Conservation (phyloP, 805 yeast genomes). For the Cyberlindnera amylophila region DNA sequence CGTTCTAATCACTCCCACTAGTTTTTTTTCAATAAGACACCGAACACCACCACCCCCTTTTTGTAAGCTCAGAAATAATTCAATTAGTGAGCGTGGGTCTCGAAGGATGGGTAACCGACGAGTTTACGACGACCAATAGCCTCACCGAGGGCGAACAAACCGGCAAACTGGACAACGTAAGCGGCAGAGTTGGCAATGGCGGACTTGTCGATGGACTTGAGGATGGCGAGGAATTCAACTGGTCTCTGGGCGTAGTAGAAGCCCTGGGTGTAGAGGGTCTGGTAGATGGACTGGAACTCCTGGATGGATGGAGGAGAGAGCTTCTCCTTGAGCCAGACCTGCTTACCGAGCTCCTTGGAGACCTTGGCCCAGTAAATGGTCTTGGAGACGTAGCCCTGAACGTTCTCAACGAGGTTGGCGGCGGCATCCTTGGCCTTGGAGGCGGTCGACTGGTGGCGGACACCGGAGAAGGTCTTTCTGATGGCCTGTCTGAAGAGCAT, state of each 20-base stretch:
- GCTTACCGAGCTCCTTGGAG: conserved; percentile 45
- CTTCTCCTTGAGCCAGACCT: conserved; percentile 86
- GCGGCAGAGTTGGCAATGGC: conserved; percentile 65
- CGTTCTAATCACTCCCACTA: too few relatives aligned
- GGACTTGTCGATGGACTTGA: conserved; percentile 49
- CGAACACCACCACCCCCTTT: background rate
- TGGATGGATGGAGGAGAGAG: conserved; percentile 82
- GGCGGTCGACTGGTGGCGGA: conserved; percentile 28
- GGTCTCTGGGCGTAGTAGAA: conserved; percentile 54
- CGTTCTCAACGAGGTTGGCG: conserved; percentile 31
- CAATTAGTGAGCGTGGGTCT: conserved; percentile 31
- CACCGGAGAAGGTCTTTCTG: conserved; percentile 28
- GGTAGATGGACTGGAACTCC: conserved; percentile 75
- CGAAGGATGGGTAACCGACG: conserved; percentile 77
- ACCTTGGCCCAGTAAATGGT: conserved; percentile 78
- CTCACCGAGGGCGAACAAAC: conserved; percentile 93
- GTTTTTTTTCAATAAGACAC: too few relatives aligned
- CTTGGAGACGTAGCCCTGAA: conserved; percentile 41
- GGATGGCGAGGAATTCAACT: conserved; percentile 45
- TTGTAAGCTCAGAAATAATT: background rate
- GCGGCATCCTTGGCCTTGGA: conserved; percentile 37
- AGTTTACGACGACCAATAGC: conserved; percentile 92
- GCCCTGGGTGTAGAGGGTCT: conserved; percentile 44
- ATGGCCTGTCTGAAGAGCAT: conserved; percentile 24
- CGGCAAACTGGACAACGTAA: conserved; percentile 78